Evolutionary conservation across 208 protist species (phyloP).

Genomic region (Leishmania mexicana): DNA sequence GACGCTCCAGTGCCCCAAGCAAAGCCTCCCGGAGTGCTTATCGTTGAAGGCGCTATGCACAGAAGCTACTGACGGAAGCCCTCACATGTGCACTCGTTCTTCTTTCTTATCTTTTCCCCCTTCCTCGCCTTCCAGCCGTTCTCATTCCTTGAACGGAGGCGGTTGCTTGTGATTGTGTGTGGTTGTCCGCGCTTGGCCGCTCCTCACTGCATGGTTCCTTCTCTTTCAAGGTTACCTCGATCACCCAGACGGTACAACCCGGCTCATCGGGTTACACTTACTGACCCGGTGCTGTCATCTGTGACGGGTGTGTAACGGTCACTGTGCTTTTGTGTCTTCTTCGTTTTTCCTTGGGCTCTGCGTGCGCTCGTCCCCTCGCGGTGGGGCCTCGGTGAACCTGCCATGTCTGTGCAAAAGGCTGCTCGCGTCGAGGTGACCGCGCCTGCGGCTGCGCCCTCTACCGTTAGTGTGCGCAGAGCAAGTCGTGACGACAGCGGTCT

Average conservation of each 20-base stretch:
- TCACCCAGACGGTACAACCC: neutral
- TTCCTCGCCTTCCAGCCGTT: neutral
- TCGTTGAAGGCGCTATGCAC: too few species aligned
- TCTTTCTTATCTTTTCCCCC: neutral
- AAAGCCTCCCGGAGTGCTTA: neutral
- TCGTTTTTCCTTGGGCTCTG: neutral
- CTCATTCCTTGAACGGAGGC: neutral
- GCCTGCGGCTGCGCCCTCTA: neutral
- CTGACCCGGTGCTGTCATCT: neutral
- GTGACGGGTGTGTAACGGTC: neutral
- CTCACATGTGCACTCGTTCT: neutral
- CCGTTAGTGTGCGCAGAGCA: neutral
- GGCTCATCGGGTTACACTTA: neutral
- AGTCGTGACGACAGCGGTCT: constrained; percentile 13
- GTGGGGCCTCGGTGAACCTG: neutral
- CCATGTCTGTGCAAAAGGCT: constrained; percentile 13
- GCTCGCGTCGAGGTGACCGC: constrained; percentile 5
- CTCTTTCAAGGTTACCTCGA: neutral
- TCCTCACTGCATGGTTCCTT: neutral
- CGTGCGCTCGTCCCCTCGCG: neutral
- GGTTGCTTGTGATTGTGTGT: neutral
- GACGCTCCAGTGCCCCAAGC: neutral
- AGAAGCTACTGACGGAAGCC: neutral
- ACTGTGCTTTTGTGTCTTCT: neutral
- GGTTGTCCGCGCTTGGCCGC: neutral